A percentile compares a stretch with the other conserved stretches of the same genome.
Conservation (phyloP, 305 asterid genomes). For the Solanum hybrid region DNA sequence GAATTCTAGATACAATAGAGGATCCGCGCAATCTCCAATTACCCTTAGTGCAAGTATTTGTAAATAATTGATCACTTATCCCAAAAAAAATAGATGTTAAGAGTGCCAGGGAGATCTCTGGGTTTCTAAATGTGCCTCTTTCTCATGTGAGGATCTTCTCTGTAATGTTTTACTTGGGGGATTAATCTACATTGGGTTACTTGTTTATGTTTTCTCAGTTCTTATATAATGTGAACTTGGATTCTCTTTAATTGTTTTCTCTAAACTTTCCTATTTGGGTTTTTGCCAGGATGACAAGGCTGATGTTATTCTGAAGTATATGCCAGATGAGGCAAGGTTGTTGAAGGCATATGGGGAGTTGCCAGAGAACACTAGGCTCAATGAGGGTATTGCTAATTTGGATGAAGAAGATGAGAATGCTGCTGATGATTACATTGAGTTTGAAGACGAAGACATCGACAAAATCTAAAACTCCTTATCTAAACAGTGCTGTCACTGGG, state of each 20-base stretch:
- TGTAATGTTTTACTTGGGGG: background rate
- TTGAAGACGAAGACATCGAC: conserved; percentile 69
- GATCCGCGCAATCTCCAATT: background rate
- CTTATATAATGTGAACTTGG: background rate
- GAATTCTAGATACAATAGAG: background rate
- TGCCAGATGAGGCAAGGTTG: conserved; percentile 90
- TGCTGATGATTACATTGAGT: conserved; percentile 53
- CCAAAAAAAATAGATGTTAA: background rate
- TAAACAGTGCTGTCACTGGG: background rate
- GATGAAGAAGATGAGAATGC: conserved; percentile 62
- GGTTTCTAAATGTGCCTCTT: background rate
- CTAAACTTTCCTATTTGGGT: background rate
- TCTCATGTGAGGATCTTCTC: background rate
- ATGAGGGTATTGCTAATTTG: conserved; percentile 54
- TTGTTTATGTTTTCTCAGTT: background rate
- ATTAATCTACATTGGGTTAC: background rate
- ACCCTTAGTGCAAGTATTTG: background rate
- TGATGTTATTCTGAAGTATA: conserved; percentile 79
- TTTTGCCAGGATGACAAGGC: conserved; percentile 78
- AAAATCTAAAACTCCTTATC: conserved; percentile 29
- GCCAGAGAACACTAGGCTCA: conserved; percentile 71
- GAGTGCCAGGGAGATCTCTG: background rate
- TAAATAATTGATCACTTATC: background rate
- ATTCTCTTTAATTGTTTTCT: background rate
- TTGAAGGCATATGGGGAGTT: conserved; percentile 79